Evolutionary conservation across 2,329 filamentous ascomycete species (phyloP), one percentile per base, ranked within the genome.

Genomic region (Epichloe gansuensis): DNA sequence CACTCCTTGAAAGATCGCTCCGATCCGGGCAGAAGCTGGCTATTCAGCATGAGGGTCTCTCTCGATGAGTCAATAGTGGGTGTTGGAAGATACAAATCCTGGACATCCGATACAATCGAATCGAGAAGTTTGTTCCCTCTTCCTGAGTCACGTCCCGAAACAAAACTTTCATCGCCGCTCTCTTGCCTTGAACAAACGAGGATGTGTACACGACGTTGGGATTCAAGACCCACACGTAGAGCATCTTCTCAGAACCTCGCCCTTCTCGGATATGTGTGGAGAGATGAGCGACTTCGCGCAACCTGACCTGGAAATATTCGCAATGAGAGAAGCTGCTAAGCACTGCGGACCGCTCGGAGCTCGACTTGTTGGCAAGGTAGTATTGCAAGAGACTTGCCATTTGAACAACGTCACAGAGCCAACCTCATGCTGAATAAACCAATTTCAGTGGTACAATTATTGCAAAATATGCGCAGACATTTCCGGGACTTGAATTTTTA

Each of bases 1-100:
- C 84, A 89, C n/a, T 75, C 77, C 61, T 78, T 73, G 58, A 86
- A 85, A 31, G 60, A 68, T 52, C 80, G 72, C 54, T 83, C 79
- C 8, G 69, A 69, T 0, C 58, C 62, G 1, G 85, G 84, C 8
- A 88, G 62, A 15, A 81, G 61, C 3, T 56, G 43, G 38, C 73
- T 78, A 57, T 76, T 82, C 7, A 61, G 61, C 11, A 69, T 62
- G 28, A 89, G 66, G 9, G 64, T 67, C 5, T 60, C 56, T 1
- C 65, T 58, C 6, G 83, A 64, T 34, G 69, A 67, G 5, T 63
- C 53, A 31, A 83, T 77, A 4, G 78, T 72, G 4, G 71, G 67
- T 1, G 55, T 56, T 0, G 82, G 80, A 35, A 87, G 65, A 34
- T 67, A 70, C 13, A 83, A 69, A 46, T 83, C 81, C 58, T 83